Base-by-base conservation (phyloP, 495 filamentous ascomycete species). In the Penicillium macrosclerotiorum region DNA sequence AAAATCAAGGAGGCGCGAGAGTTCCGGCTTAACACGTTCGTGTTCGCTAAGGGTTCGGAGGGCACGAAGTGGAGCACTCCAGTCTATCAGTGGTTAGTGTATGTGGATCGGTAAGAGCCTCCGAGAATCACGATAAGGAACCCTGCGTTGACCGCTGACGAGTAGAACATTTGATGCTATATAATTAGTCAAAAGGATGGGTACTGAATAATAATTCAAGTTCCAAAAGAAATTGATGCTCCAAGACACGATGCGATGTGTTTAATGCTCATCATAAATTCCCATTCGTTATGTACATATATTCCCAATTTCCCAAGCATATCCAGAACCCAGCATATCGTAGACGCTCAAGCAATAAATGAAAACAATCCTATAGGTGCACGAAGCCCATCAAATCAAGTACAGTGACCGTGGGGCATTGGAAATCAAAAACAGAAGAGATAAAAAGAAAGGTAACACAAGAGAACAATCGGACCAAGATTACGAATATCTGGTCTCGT, bases 401-500 rank as follows among this genome's bases (percentile, higher is more conserved):
- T n/a, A n/a, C n/a, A n/a, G n/a, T n/a, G n/a, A n/a, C n/a, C n/a
- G n/a, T n/a, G n/a, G n/a, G n/a, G n/a, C n/a, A n/a, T n/a, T n/a
- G n/a, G n/a, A n/a, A n/a, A n/a, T n/a, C 24, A n/a, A n/a, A 12
- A 32, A 33, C 3, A 32, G 1, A 34, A 23, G 11, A 19, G 13
- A 33, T 16, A 20, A 20, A 1, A 27, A 11, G 8, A 16, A 17
- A 17, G 1, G 25, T 20, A 13, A 5, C 9, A 13, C 11, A 43
- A 42, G 29, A 5, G 8, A 7, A 29, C 12, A 12, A 29, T 29
- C 25, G 25, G 12, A 29, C 12, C 25, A 66, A 41, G 20, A 25
- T 58, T 24, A 66, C 9, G 61, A 63, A 18, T 60, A 64, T 3
- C 56, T 45, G 26, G 57, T 66, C 32, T 63, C 59, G 9, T 54